Conservation (phyloP, 305 asterid species). For the Fraxinus baroniana region DNA sequence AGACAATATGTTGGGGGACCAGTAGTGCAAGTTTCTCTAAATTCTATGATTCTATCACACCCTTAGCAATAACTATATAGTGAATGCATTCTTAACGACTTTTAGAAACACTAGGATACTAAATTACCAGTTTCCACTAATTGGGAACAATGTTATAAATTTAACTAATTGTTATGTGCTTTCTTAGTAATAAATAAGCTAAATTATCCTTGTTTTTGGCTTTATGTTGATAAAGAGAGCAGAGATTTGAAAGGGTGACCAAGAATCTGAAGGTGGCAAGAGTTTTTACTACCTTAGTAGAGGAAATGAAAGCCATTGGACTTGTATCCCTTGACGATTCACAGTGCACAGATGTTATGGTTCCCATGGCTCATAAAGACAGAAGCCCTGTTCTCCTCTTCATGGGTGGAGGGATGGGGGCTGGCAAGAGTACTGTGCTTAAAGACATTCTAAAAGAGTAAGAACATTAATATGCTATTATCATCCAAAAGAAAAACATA, state of each 20-base stretch:
- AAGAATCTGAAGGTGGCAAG: conserved; percentile 95
- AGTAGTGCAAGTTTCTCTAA: not conserved
- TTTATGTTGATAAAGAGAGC: conserved; percentile 54
- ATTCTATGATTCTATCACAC: not conserved
- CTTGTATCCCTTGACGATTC: conserved; percentile 76
- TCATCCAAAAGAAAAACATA: not conserved
- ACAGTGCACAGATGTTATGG: conserved; percentile 93
- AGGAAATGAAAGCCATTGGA: conserved; percentile 99
- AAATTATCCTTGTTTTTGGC: not conserved
- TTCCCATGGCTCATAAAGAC: conserved; percentile 95
- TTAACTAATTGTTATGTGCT: not conserved
- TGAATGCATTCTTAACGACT: not conserved
- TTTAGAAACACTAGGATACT: not conserved
- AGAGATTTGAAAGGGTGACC: conserved; percentile 87
- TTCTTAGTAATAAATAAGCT: not conserved
- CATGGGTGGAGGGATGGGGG: conserved; percentile 99
- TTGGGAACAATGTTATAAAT: not conserved
- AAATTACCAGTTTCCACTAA: not conserved
- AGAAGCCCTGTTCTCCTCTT: conserved; percentile 91
- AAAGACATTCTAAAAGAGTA: conserved; percentile 97
- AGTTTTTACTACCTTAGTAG: conserved; percentile 83
- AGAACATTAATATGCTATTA: conserved; percentile 21
- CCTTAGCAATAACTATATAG: not conserved
- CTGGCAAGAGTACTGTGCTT: conserved; percentile 90
- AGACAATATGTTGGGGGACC: not conserved